Evolutionary conservation across 345 rosid species (phyloP), one percentile per base, ranked within the genome.

Genomic region (Jatropha curcas): DNA sequence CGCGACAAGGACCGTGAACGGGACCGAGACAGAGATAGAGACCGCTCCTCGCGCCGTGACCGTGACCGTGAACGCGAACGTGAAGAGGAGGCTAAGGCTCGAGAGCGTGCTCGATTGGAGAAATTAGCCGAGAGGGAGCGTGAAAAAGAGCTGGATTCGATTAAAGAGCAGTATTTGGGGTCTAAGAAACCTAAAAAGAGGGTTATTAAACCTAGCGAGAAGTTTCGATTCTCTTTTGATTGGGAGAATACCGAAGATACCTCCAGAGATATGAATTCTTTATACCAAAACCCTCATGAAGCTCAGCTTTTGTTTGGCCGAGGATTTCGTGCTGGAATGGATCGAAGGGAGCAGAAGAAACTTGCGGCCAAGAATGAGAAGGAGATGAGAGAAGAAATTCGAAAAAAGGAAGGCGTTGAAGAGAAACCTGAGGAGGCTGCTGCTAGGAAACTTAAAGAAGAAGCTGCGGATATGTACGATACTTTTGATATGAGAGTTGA

Each of bases 161-260:
- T 95, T 43, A 95, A 91, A 41, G 96, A 95, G 74, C 98, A 95
- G 83, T 92, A 92, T 67, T 71, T 95, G 0, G 96, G 98, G 50
- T 90, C 98, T 7, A 92, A 89, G 83, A 95, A 95, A 72, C 97
- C 97, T 5, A 95, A 92, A 80, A 95, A 92, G 88, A 84, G 97
- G 77, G 99, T 94, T 7, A 90, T 92, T 12, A 88, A 89, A 73
- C 97, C 98, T 8, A 89, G 96, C 60, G 96, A 91, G 88, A 92
- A 92, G 83, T 95, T 95, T 59, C 84, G 98, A 51, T 92, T 92
- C 81, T 92, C 97, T 11, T 92, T 95, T 62, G 99, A 95, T 76
- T 95, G 98, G 99, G 98, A 89, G 72, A 87, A 89, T 81, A 92
- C 95, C 0, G 97, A 95, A 79, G 99, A 92, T 63, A 95, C 98